Percentiles rank a stretch among this genome's conserved stretches.
phyloP scores from a whole-genome alignment of 1,284 basidiomycete genomes.

The Fomitopsis palustris region DNA sequence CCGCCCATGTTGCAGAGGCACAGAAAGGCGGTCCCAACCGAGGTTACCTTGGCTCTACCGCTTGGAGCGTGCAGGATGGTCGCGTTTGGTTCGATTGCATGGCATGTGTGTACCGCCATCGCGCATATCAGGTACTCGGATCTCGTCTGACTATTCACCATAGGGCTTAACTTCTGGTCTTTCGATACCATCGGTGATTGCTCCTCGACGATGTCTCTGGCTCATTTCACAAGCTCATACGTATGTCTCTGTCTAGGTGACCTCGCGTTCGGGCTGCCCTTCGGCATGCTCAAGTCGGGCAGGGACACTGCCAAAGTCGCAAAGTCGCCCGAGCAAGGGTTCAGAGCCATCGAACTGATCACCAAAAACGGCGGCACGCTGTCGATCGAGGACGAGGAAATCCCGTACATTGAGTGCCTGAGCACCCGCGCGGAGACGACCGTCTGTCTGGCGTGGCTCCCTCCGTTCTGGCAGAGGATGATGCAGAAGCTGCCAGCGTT shows the following conservation, averaged over 20 bases:
- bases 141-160: neutral
- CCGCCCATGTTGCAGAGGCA: conserved; percentile 21
- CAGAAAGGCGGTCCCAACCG: conserved; percentile 27
- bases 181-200: conserved; percentile 35
- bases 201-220: neutral
- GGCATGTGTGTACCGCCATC: conserved; percentile 37
- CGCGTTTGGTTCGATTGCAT: conserved; percentile 68
- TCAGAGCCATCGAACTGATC: neutral
- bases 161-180: conserved; percentile 43
- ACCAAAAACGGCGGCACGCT: neutral
- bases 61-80: conserved; percentile 54
- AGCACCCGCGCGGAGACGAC: conserved; percentile 18
- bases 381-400: conserved; percentile 12
- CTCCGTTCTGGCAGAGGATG: conserved; percentile 19
- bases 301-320: conserved; percentile 8
- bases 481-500: conserved; percentile 18
- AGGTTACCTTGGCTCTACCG: conserved; percentile 54
- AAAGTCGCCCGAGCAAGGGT: neutral
- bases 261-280: conserved; percentile 34
- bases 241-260: conserved; percentile 28
- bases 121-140: neutral
- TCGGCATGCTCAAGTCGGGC: conserved; percentile 20
- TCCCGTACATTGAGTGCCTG: conserved; percentile 6
- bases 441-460: conserved; percentile 17
- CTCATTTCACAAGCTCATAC: neutral